Conservation (phyloP, 2,329 filamentous ascomycete genomes). For the Aspergillaceae sp. region DNA sequence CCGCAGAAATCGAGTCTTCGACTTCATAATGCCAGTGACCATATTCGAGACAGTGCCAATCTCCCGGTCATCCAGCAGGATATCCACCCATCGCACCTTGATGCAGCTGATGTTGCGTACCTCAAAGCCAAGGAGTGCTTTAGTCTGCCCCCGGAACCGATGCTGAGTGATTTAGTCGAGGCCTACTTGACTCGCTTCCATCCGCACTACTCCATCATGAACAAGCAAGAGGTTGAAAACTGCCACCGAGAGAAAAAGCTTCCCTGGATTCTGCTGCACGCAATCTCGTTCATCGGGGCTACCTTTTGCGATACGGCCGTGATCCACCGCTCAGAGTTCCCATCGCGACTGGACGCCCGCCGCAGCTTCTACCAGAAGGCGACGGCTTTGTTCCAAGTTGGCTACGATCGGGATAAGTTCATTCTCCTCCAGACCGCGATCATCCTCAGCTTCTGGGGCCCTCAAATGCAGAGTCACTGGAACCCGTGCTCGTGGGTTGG, state of each 20-base stretch:
- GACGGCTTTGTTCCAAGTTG: slow-evolving; percentile 1
- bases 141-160: background rate
- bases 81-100: background rate
- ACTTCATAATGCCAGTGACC: slow-evolving; percentile 1
- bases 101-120: slow-evolving; percentile 1
- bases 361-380: background rate
- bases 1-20: background rate
- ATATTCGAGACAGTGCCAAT: background rate
- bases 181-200: slow-evolving; percentile 1
- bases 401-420: slow-evolving; percentile 1
- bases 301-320: background rate
- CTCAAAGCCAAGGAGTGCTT: slow-evolving; percentile 1
- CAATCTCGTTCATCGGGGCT: background rate
- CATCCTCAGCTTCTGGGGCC: slow-evolving; percentile 1
- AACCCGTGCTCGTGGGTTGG: slow-evolving; percentile 3
- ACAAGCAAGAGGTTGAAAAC: background rate
- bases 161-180: background rate
- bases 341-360: background rate
- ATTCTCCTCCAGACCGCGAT: background rate
- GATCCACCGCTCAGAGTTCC: background rate
- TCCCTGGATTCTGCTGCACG: slow-evolving; percentile 1
- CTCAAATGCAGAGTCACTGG: slow-evolving; percentile 1
- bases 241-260: background rate
- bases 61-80: background rate
- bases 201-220: background rate